Evolutionary conservation across 257 asterid genomes (phyloP), one percentile per base, ranked within the genome.

Genomic region (Solanum rostratum): DNA sequence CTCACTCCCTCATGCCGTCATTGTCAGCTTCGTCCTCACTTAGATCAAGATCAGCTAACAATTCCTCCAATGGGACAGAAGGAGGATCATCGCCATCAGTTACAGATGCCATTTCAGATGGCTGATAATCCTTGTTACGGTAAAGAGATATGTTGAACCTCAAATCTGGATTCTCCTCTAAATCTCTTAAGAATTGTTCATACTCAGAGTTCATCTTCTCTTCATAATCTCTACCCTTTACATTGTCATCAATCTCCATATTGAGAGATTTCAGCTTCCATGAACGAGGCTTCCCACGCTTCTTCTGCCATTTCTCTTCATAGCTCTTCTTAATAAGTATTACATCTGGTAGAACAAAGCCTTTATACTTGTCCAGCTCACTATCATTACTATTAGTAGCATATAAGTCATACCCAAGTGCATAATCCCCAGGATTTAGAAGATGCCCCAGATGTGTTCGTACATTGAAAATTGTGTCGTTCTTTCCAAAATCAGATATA

Each of bases 401-500:
- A 79, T 85, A 69, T 55, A 92, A 73, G 81, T 92, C 95, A 79
- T 92, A 92, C 33, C 95, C 95, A 80, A 91, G 91, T 20, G 95
- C 94, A 69, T 86, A 22, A 74, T 90, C 94, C 16, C 94, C 95
- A 12, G 91, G 89, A 18, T 73, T 91, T 83, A 92, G 85, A 20
- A 92, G 84, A 84, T 87, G 91, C 60, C 95, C 95, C 81, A 92
- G 50, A 87, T 92, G 95, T 29, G 95, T 92, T 39, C 90, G 89
- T 57, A 90, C 83, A 1, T 84, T 83, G 83, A 91, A 91, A 49
- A 87, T 88, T 3, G 41, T 78, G 20, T 78, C 82, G 27, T 78
- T 78, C 63, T 89, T 88, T 45, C 93, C 94, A 81, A 88, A 89
- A 90, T 91, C 94, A 0, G 94, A 88, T 7, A 91, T 84, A 19